phyloP scores from a whole-genome alignment of 2,329 filamentous ascomycete genomes.

The Botrytis tulipae region DNA sequence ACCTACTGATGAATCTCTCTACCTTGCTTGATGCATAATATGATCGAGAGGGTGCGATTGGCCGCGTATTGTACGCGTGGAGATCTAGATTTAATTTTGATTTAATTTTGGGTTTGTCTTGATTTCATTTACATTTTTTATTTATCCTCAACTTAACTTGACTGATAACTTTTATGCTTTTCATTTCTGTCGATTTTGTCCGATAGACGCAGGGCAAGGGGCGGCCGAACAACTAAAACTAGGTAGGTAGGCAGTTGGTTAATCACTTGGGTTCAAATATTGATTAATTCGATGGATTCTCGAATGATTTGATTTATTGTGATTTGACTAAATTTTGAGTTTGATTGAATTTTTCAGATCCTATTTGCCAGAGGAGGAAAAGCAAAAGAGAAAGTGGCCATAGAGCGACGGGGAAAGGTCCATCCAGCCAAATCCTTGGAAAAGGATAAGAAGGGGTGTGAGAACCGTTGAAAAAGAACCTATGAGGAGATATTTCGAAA shows the following conservation, averaged over 20 bases:
- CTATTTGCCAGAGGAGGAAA: not conserved
- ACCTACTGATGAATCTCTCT: not conserved
- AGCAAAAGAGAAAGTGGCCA: not conserved
- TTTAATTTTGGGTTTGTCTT: not conserved
- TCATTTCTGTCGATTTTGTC: not conserved
- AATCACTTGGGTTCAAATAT: not conserved
- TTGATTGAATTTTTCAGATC: not conserved
- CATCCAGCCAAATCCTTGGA: not conserved
- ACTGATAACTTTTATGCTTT: not conserved
- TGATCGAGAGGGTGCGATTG: not conserved
- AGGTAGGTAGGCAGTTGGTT: not conserved
- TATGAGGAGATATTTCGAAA: not conserved
- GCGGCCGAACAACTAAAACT: not conserved
- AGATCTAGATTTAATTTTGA: not conserved
- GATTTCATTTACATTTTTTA: not conserved
- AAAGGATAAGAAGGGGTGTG: not conserved
- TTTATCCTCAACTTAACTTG: not conserved
- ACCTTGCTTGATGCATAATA: not conserved
- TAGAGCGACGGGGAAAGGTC: not conserved
- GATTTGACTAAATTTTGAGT: not conserved
- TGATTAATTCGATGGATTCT: not conserved
- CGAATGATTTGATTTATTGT: not conserved
- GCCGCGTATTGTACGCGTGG: not conserved
- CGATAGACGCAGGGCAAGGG: conserved; percentile 4
- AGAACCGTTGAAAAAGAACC: not conserved